Percentiles rank a stretch among this genome's conserved stretches.
These are phyloP conservation scores for Schoenoplectus tabernaemontani DNA, from an alignment of 202 grass and related monocot genomes.

Conservation along the genomic window DNA sequence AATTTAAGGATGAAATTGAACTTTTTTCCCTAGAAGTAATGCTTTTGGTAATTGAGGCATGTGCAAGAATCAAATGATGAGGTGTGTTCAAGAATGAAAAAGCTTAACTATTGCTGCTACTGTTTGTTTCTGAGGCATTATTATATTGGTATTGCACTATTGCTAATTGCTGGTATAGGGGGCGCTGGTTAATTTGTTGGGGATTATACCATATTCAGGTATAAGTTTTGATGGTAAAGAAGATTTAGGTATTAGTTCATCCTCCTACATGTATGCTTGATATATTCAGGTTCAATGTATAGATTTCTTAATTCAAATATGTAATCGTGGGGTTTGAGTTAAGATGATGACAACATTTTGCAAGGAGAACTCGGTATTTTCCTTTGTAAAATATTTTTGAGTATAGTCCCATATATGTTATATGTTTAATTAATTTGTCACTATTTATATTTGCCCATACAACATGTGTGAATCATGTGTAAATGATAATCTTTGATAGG, in stretches of 20 bases:
- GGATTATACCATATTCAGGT: background rate
- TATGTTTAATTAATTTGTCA: background rate
- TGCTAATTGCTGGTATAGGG: background rate
- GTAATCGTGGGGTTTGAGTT: too few relatives aligned
- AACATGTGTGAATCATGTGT: background rate
- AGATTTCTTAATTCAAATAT: too few relatives aligned
- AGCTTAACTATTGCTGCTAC: too few relatives aligned
- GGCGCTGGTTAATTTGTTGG: background rate
- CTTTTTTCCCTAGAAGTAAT: background rate
- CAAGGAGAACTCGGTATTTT: too few relatives aligned
- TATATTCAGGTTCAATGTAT: too few relatives aligned
- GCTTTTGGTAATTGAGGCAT: background rate
- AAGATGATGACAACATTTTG: too few relatives aligned
- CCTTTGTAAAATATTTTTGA: background rate
- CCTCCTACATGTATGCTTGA: too few relatives aligned
- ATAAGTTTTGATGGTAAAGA: background rate
- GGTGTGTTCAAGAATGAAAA: too few relatives aligned
- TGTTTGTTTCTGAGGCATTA: too few relatives aligned
- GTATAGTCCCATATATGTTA: background rate
- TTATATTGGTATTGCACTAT: too few relatives aligned
- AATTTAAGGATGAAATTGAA: background rate
- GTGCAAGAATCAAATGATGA: background rate
- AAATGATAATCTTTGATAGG: slow-evolving; percentile 26
- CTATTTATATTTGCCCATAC: slow-evolving; percentile 4
- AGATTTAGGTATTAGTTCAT: too few relatives aligned